Percentiles rank a stretch among this genome's conserved stretches.
phyloP scores from a whole-genome alignment of 2,329 filamentous ascomycete species.

The Clarireedia homoeocarpa region DNA sequence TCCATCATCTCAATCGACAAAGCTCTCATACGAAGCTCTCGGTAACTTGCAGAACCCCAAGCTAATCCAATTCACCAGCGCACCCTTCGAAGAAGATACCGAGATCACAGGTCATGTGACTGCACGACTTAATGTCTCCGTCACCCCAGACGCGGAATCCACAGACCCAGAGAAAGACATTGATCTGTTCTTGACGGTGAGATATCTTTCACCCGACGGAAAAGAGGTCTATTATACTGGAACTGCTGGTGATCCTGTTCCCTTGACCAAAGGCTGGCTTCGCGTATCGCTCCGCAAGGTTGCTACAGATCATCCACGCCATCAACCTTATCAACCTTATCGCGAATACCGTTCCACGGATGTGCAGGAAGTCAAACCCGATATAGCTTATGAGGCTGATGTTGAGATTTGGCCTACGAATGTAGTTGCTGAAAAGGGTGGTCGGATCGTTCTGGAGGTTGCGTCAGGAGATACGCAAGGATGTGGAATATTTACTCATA shows the following conservation, averaged over 20 bases:
- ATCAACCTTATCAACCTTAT: constrained; percentile 47
- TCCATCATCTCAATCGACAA: constrained; percentile 24
- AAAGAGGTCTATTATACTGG: constrained; percentile 57
- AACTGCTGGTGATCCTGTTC: constrained; percentile 55
- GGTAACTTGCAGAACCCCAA: constrained; percentile 48
- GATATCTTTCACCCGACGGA: constrained; percentile 46
- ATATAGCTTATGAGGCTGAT: constrained; percentile 51
- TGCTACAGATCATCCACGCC: constrained; percentile 40
- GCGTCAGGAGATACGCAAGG: constrained; percentile 51
- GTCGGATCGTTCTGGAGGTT: constrained; percentile 47
- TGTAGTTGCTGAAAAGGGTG: constrained; percentile 45
- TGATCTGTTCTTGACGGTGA: constrained; percentile 55
- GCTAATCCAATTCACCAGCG: constrained; percentile 48
- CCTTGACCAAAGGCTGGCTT: constrained; percentile 58
- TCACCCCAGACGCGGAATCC: constrained; percentile 40
- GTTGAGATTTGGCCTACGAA: constrained; percentile 60
- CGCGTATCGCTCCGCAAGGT: constrained; percentile 49
- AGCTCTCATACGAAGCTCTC: constrained; percentile 33
- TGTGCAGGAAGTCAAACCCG: constrained; percentile 44
- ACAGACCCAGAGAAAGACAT: constrained; percentile 38
- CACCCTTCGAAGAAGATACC: constrained; percentile 51
- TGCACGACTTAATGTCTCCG: constrained; percentile 56
- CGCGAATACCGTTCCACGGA: constrained; percentile 52
- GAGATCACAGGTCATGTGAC: constrained; percentile 64
- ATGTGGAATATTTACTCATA: constrained; percentile 48